phyloP scores from a whole-genome alignment of 768 basidiomycete species.

The Mycena vitilis region DNA sequence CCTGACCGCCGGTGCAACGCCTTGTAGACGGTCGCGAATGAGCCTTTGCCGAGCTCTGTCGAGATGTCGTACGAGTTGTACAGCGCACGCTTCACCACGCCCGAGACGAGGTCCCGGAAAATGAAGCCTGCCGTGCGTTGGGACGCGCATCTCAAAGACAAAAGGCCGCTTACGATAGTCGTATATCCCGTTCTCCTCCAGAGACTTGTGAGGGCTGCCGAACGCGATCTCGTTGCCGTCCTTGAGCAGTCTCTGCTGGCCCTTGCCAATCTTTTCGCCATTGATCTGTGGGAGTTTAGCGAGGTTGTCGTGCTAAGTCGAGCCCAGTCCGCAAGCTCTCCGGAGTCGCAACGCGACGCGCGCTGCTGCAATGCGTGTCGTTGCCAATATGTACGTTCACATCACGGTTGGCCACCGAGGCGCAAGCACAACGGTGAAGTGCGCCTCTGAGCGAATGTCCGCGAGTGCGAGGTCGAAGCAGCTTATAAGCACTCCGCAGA shows the following conservation, averaged over 20 bases:
- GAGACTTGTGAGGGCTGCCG: conserved; percentile 65
- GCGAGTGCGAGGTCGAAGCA: no score
- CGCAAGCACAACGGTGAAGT: no score
- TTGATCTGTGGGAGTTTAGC: conserved; percentile 64
- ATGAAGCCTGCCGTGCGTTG: conserved; percentile 68
- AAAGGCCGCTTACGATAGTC: conserved; percentile 74
- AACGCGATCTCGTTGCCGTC: conserved; percentile 92
- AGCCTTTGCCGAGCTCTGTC: conserved; percentile 85
- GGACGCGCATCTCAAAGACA: not conserved
- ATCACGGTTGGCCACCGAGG: no score
- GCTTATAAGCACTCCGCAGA: no score
- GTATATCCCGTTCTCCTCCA: conserved; percentile 59
- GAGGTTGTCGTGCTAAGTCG: not conserved
- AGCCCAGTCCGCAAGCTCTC: no score
- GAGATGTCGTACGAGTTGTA: conserved; percentile 75
- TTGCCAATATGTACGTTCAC: no score
- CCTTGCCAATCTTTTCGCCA: conserved; percentile 70
- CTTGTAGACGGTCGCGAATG: conserved; percentile 91
- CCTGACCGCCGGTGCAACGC: conserved; percentile 80
- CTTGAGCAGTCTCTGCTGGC: conserved; percentile 64
- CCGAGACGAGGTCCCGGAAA: conserved; percentile 71
- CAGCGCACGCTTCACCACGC: conserved; percentile 62
- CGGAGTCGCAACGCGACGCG: no score
- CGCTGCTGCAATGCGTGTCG: no score
- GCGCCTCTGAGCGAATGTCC: no score